Evolutionary conservation across 2,329 filamentous ascomycete genomes (phyloP), one percentile per base, ranked within the genome.

Genomic region (Orbilia ellipsospora): DNA sequence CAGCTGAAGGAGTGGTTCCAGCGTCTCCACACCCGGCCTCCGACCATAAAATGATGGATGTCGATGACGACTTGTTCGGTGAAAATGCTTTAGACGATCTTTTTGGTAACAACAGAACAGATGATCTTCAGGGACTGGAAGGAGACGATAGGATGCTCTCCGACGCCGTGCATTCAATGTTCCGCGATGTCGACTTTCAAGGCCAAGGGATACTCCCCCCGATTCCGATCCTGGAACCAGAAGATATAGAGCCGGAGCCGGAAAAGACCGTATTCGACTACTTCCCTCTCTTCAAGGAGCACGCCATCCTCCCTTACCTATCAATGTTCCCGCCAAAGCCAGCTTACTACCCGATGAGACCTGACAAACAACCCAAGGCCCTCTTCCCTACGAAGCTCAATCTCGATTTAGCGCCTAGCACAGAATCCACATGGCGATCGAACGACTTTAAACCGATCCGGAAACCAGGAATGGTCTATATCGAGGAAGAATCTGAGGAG

Each of bases 381-480:
- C 86, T 98, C 2, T 87, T 93, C 4, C 93, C 93, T 0, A 94
- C 91, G 18, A 99, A 99, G 82, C 86, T 97, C 68, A 93, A 89
- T 76, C 86, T 99, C 13, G 95, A 99, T 76, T 85, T 98, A 40
- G 91, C 92, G 1, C 87, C 88, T 55, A 95, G 98, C 79, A 92
- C 96, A 78, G 92, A 96, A 82, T 93, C 93, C 79, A 86, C 10
- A 7, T 75, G 70, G 66, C 67, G 73, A 12, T 73, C 45, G 86
- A 87, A 78, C 82, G 84, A 28, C 82, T 83, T 10, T 82, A 84
- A 6, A 84, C 85, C 65, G 81, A 85, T 10, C 80, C 81, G 20
- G 87, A 89, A 52, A 87, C 88, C 55, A 85, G 88, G 73, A 87
- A 87, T 26, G 82, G 89, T 23, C 84, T 88, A 55, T 84, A 87